phyloP scores from a whole-genome alignment of 208 protist species.

The Porcisia hertigi region DNA sequence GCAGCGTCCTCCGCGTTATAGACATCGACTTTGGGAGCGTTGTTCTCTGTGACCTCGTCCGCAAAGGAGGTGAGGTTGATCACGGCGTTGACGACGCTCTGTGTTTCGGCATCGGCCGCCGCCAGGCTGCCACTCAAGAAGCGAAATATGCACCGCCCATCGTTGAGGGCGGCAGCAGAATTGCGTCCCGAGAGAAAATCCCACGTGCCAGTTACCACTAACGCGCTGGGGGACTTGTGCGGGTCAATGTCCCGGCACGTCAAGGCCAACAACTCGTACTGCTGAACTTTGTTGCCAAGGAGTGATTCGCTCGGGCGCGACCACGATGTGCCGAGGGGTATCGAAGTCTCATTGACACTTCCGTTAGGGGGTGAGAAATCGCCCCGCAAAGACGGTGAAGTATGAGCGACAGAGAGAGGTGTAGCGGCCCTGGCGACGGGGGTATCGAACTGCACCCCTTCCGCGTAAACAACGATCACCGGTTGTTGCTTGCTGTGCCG shows the following conservation, averaged over 20 bases:
- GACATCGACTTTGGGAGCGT: constrained; percentile 76
- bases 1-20: constrained; percentile 38
- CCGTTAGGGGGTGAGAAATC: constrained; percentile 25
- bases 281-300: constrained; percentile 50
- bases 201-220: constrained; percentile 63
- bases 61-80: constrained; percentile 79
- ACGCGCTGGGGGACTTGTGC: constrained; percentile 31
- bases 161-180: constrained; percentile 51
- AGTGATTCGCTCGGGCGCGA: constrained; percentile 24
- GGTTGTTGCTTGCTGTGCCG: constrained; percentile 13
- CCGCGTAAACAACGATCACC: constrained; percentile 68
- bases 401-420: background rate
- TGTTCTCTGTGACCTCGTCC: constrained; percentile 80
- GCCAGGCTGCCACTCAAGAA: constrained; percentile 64
- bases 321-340: constrained; percentile 13
- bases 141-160: constrained; percentile 73
- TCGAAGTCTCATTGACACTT: constrained; percentile 9
- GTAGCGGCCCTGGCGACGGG: constrained; percentile 18
- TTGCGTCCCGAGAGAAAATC: constrained; percentile 68
- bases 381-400: background rate
- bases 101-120: constrained; percentile 45
- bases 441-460: constrained; percentile 48
- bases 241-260: constrained; percentile 56
- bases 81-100: constrained; percentile 60
- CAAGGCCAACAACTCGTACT: constrained; percentile 79